Evolutionary conservation across 805 yeast species (phyloP).

Genomic region (Myxozyma monticola): DNA sequence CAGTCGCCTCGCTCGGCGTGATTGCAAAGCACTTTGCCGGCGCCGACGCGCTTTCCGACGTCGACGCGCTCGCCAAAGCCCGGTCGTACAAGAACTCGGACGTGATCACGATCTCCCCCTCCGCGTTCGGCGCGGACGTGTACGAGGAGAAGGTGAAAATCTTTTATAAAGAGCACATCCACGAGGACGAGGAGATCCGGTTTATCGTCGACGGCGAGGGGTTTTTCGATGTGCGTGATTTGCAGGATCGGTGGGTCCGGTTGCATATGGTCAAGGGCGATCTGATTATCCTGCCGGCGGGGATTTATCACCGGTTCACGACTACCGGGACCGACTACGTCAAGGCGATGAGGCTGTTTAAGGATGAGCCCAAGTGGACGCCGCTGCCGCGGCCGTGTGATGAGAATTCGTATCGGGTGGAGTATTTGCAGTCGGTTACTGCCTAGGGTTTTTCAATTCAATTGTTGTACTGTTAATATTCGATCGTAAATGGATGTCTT

Average conservation of each 20-base stretch:
- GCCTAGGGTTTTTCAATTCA: too few species aligned
- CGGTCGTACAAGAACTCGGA: conserved; percentile 83
- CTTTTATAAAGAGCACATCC: conserved; percentile 57
- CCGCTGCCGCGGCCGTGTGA: conserved; percentile 71
- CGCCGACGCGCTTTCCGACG: conserved; percentile 48
- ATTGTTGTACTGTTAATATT: too few species aligned
- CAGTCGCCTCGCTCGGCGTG: conserved; percentile 20
- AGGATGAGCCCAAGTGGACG: conserved; percentile 96
- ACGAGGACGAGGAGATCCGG: conserved; percentile 96
- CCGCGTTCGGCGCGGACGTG: conserved; percentile 57
- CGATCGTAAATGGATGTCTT: too few species aligned
- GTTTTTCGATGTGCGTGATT: conserved; percentile 80
- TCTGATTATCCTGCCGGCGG: conserved; percentile 70
- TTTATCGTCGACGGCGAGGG: conserved; percentile 89
- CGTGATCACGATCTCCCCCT: conserved; percentile 58
- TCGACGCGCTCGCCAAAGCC: conserved; percentile 64
- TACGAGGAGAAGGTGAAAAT: conserved; percentile 63
- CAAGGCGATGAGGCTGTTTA: conserved; percentile 77
- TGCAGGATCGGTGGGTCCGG: conserved; percentile 72
- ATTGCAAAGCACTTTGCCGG: conserved; percentile 35
- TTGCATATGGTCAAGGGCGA: conserved; percentile 64
- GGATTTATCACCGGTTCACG: conserved; percentile 92
- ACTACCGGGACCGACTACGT: conserved; percentile 62
- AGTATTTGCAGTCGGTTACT: conserved; percentile 40
- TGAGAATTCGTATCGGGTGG: conserved; percentile 46